phyloP scores from a whole-genome alignment of 768 basidiomycete genomes.

The Lactifluus piperatus region DNA sequence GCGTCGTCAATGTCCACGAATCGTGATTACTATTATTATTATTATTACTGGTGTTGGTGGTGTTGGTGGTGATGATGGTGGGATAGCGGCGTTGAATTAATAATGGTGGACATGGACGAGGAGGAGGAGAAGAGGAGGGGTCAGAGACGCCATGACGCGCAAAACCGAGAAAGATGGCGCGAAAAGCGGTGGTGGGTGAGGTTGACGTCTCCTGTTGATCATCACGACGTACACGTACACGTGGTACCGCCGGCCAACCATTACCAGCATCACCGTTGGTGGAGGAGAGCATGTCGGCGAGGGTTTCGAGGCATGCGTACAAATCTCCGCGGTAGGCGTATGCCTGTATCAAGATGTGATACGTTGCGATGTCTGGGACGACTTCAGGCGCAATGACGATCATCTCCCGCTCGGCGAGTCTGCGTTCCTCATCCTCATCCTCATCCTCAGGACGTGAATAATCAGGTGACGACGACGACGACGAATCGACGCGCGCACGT shows the following conservation, averaged over 20 bases:
- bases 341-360: slow-evolving; percentile 56
- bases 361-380: slow-evolving; percentile 58
- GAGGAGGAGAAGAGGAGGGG: not conserved
- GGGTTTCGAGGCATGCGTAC: slow-evolving; percentile 41
- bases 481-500: slow-evolving; percentile 23
- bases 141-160: slow-evolving; percentile 41
- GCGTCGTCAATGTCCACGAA: slow-evolving; percentile 57
- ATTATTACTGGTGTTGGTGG: too few species aligned
- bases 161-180: slow-evolving; percentile 72
- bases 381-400: slow-evolving; percentile 37
- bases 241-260: too few species aligned
- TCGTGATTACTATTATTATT: too few species aligned
- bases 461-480: too few species aligned
- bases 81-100: too few species aligned
- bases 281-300: slow-evolving; percentile 54
- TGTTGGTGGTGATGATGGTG: too few species aligned
- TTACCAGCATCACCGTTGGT: not conserved
- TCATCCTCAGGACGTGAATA: slow-evolving; percentile 22
- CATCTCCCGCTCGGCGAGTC: slow-evolving; percentile 36
- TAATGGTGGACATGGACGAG: not conserved
- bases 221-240: too few species aligned
- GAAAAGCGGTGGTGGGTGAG: slow-evolving; percentile 42
- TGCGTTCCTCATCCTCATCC: slow-evolving; percentile 25
- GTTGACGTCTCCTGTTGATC: slow-evolving; percentile 23
- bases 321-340: slow-evolving; percentile 69